Percentiles rank a stretch among this genome's conserved stretches.
These are phyloP conservation scores for Cucumis hystrix DNA, from an alignment of 306 rosid species.

Conservation along the genomic window DNA sequence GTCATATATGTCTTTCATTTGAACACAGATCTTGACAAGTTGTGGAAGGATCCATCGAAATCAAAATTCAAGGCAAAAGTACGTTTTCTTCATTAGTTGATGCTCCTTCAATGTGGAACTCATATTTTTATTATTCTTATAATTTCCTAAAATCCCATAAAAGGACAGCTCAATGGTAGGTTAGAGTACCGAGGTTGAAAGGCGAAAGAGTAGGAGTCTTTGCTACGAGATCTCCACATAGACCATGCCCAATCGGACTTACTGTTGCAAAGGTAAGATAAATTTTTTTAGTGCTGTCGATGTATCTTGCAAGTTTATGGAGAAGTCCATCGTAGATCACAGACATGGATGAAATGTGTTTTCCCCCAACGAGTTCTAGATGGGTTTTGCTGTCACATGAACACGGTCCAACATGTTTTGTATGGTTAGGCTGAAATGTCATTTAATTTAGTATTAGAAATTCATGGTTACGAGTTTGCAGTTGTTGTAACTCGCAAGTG, in stretches of 20 bases:
- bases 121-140: constrained; percentile 7
- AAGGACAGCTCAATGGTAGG: constrained; percentile 51
- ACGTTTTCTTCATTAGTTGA: constrained; percentile 14
- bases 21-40: constrained; percentile 78
- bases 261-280: constrained; percentile 72
- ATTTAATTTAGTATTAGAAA: neutral
- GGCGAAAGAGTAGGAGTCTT: constrained; percentile 83
- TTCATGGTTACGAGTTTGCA: neutral
- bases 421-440: neutral
- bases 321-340: neutral
- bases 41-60: constrained; percentile 70
- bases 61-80: constrained; percentile 94
- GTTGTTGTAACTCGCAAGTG: neutral
- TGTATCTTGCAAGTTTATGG: neutral
- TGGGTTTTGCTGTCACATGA: neutral
- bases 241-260: constrained; percentile 95
- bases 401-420: neutral
- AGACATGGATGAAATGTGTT: neutral
- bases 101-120: neutral
- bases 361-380: neutral
- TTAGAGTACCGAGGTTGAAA: constrained; percentile 79
- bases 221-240: constrained; percentile 90
- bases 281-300: neutral
- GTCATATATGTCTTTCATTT: constrained; percentile 78
- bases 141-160: constrained; percentile 13